phyloP scores from a whole-genome alignment of 352 stramenopile genomes.

The Phytophthora colocasiae region DNA sequence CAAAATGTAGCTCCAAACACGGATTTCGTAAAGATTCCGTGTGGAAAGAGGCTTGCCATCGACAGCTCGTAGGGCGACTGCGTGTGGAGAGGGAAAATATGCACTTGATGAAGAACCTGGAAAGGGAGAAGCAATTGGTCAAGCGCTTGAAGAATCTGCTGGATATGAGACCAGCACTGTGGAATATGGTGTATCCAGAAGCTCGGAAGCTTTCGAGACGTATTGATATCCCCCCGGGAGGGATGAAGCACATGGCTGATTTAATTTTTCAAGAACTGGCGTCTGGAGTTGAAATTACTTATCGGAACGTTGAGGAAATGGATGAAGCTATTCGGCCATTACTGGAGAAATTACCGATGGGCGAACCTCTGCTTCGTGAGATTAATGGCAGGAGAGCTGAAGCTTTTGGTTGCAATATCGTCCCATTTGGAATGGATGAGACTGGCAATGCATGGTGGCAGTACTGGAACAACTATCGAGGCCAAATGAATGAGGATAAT shows the following conservation, averaged over 20 bases:
- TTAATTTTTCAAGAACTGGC: slow-evolving; percentile 35
- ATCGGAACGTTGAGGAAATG: slow-evolving; percentile 38
- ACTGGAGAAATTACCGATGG: slow-evolving; percentile 3
- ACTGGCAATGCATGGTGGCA: slow-evolving; percentile 46
- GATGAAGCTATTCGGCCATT: slow-evolving; percentile 27
- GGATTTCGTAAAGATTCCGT: neutral
- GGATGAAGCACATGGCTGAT: slow-evolving; percentile 12
- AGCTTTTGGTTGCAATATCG: slow-evolving; percentile 20
- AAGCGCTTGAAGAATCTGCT: slow-evolving; percentile 29
- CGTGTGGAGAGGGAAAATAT: slow-evolving; percentile 35
- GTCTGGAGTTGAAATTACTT: slow-evolving; percentile 30
- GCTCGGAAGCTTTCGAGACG: slow-evolving; percentile 19
- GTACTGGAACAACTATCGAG: slow-evolving; percentile 25
- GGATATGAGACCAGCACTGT: slow-evolving; percentile 10
- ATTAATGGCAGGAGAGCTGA: slow-evolving; percentile 6
- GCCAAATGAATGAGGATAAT: slow-evolving; percentile 34
- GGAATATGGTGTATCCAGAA: slow-evolving; percentile 17
- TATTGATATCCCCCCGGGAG: slow-evolving; percentile 20
- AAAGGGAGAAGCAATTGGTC: slow-evolving; percentile 25
- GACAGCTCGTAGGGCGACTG: slow-evolving; percentile 20
- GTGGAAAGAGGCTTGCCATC: slow-evolving; percentile 11
- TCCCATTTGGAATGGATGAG: slow-evolving; percentile 40
- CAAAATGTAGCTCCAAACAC: neutral
- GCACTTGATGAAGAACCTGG: slow-evolving; percentile 30
- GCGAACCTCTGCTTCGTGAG: slow-evolving; percentile 29